These are phyloP conservation scores for Penicillium janthinellum DNA, from an alignment of 2,329 filamentous ascomycete species.

Conservation along the genomic window DNA sequence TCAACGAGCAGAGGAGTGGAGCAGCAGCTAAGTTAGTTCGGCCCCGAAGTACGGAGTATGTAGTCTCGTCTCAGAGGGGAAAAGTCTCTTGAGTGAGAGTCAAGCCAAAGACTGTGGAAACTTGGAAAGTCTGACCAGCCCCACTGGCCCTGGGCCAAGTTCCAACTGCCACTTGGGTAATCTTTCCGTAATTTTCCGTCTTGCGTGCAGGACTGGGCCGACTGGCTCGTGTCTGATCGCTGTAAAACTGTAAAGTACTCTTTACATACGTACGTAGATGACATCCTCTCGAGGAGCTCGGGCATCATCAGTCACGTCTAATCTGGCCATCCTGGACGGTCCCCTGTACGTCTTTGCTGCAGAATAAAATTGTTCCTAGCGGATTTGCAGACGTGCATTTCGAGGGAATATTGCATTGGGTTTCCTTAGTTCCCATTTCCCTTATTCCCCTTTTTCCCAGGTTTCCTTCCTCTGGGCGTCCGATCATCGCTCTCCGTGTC, in stretches of 20 bases:
- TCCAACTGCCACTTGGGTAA: slow-evolving; percentile 2
- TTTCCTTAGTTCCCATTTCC: not conserved
- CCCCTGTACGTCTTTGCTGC: not conserved
- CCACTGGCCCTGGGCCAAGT: not conserved
- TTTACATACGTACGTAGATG: not conserved
- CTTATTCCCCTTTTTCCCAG: not conserved
- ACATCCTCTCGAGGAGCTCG: not conserved
- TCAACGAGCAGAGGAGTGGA: slow-evolving; percentile 4
- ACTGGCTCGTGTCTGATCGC: not conserved
- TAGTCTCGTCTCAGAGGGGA: no score
- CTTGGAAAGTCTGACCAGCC: not conserved
- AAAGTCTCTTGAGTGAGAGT: not conserved
- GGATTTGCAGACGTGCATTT: not conserved
- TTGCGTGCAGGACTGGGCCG: not conserved
- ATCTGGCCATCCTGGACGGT: not conserved
- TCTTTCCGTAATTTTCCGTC: not conserved
- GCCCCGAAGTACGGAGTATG: not conserved
- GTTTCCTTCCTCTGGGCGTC: not conserved
- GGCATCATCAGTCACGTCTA: no score
- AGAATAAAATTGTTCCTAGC: not conserved
- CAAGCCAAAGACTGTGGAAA: not conserved
- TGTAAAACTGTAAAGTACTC: not conserved
- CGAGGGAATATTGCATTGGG: not conserved
- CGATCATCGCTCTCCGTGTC: not conserved
- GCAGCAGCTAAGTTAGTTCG: not conserved